Evolutionary conservation across 768 basidiomycete genomes (phyloP), one percentile per base, ranked within the genome.

Genomic region (Russula sp.): DNA sequence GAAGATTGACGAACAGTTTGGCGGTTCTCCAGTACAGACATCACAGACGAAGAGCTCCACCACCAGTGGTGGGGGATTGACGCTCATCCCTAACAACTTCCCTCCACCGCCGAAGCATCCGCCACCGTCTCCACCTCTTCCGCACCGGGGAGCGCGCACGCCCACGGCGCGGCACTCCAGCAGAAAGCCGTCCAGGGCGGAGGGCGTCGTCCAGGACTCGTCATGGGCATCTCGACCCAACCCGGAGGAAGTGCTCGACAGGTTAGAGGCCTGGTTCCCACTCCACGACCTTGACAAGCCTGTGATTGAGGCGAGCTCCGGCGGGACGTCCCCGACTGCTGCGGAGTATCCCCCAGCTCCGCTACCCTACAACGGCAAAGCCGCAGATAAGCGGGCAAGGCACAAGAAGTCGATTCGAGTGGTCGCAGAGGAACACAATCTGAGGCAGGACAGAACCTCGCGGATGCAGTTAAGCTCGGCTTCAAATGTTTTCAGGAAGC

Each of bases 241-340:
- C 50, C 86, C 94, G 0, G 97, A 98, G 75, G 89, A 91, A 68
- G 89, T 99, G 49, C 93, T 94, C 71, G 89, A 98, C 48, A 86
- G 90, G 60, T 80, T 99, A 8, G 92, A 98, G 68, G 86, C 89
- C 64, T 98, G 92, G 78, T 99, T 99, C 81, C 95, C 96, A 0
- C 87, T 89, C 67, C 91, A 97, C 71, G 94, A 98, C 70, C 84
- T 98, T 53, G 97, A 98, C 74, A 90, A 94, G 71, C 94, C 95
- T 2, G 88, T 98, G 66, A 90, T 98, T 58, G 96, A 98, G 68
- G 85, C 88, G 37, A 82, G 80, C 45, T 89, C 86, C 4, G 88
- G 91, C 10, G 88, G 88, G 47, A 86, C 87, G 4, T 91, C 89
- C 3, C 90, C 92, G 1, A 89, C 87, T 2, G 73, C 81, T 27